Evolutionary conservation across 2,329 filamentous ascomycete genomes (phyloP).

Genomic region (Monascus ruber): DNA sequence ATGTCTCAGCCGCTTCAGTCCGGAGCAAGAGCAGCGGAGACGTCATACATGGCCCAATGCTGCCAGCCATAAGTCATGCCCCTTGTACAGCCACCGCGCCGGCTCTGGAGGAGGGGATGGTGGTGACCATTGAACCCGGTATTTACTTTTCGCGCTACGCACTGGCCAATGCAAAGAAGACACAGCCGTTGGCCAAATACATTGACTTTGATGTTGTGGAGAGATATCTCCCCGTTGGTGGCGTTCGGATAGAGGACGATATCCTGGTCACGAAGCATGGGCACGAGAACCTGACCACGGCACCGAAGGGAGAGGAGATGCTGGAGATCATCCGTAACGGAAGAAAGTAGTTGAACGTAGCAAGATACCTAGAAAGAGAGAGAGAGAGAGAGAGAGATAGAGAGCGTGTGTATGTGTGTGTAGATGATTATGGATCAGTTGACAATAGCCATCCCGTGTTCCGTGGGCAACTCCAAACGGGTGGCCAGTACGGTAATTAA

Average conservation of each 20-base stretch:
- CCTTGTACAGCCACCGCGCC: constrained; percentile 24
- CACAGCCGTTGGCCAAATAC: constrained; percentile 19
- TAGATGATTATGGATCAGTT: no score
- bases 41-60: constrained; percentile 2
- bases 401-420: no score
- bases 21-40: constrained; percentile 1
- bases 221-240: constrained; percentile 31
- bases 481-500: no score
- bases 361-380: no score
- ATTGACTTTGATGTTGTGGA: constrained; percentile 30
- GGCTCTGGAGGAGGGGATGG: constrained; percentile 40
- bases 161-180: constrained; percentile 22
- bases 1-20: constrained; percentile 25
- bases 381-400: no score
- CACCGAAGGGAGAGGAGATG: constrained; percentile 53
- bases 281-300: constrained; percentile 61
- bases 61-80: constrained; percentile 9
- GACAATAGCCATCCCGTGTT: no score
- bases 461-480: no score
- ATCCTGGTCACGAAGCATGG: constrained; percentile 59
- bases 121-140: constrained; percentile 46
- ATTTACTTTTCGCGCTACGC: constrained; percentile 34
- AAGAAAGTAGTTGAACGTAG: neutral
- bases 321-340: constrained; percentile 26
- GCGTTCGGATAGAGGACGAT: constrained; percentile 43